These are phyloP conservation scores for Diaporthe destruens DNA, from an alignment of 2,329 filamentous ascomycete species.

Conservation along the genomic window DNA sequence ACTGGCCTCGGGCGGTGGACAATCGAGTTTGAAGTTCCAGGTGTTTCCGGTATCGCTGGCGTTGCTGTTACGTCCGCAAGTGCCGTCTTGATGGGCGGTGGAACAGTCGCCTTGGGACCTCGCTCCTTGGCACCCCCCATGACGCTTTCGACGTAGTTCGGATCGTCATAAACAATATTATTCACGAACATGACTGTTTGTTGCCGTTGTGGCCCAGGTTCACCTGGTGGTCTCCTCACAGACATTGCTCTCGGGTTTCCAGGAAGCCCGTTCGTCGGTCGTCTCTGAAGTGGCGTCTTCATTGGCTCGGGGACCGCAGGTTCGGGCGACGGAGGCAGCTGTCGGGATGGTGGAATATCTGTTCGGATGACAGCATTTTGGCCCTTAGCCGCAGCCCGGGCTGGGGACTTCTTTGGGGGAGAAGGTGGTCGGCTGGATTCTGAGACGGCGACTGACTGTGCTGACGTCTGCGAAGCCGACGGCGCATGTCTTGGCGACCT, in stretches of 20 bases:
- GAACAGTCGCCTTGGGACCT: slow-evolving; percentile 44
- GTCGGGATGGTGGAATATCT: slow-evolving; percentile 51
- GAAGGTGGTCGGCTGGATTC: slow-evolving; percentile 17
- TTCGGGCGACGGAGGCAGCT: slow-evolving; percentile 48
- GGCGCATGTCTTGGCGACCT: slow-evolving; percentile 61
- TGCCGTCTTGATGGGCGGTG: slow-evolving; percentile 24
- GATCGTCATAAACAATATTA: slow-evolving; percentile 67
- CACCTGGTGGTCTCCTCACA: slow-evolving; percentile 48
- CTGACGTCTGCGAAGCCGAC: slow-evolving; percentile 7
- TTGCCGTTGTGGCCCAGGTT: slow-evolving; percentile 48
- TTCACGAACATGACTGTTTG: slow-evolving; percentile 69
- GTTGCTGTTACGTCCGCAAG: not conserved
- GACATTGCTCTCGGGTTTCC: slow-evolving; percentile 59
- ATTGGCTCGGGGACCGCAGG: slow-evolving; percentile 50
- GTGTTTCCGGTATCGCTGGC: slow-evolving; percentile 37
- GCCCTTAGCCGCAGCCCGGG: slow-evolving; percentile 28
- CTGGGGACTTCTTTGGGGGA: slow-evolving; percentile 26
- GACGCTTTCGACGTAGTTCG: slow-evolving; percentile 61
- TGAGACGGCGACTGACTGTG: not conserved
- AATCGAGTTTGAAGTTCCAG: slow-evolving; percentile 54
- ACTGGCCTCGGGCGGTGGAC: slow-evolving; percentile 69
- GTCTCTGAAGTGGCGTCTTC: slow-evolving; percentile 57
- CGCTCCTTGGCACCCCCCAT: slow-evolving; percentile 58
- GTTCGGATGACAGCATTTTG: slow-evolving; percentile 21
- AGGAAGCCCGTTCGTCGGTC: slow-evolving; percentile 62